phyloP scores from a whole-genome alignment of 139 green algal species.

The Ulvella scutata region DNA sequence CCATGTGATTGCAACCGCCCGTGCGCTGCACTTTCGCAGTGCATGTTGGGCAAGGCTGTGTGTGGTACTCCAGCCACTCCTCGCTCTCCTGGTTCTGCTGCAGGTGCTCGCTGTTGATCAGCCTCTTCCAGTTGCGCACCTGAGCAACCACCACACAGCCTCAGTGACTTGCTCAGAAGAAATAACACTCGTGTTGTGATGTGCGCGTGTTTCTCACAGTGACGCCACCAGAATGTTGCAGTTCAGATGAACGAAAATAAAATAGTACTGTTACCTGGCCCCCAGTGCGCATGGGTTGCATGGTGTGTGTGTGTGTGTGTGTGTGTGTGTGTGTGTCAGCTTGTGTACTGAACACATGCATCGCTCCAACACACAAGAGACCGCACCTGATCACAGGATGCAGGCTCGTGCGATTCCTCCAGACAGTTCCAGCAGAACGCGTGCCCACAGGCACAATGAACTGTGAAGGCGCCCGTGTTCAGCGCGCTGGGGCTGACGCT shows the following conservation, averaged over 20 bases:
- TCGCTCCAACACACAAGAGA: no score
- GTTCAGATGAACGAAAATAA: no score
- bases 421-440: not conserved
- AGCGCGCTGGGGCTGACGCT: not conserved
- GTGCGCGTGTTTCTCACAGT: no score
- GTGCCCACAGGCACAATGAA: not conserved
- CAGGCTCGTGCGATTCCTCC: not conserved
- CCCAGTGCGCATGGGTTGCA: no score
- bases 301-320: no score
- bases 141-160: not conserved
- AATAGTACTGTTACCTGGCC: no score
- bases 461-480: not conserved
- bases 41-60: not conserved
- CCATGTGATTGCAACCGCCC: not conserved
- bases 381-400: not conserved
- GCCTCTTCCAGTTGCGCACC: not conserved
- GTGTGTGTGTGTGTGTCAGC: no score
- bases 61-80: not conserved
- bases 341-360: no score
- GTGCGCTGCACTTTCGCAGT: not conserved
- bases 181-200: no score
- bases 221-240: no score
- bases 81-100: not conserved
- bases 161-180: no score
- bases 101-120: not conserved